phyloP scores from a whole-genome alignment of 306 rosid genomes.

The Gastrolobium bilobum region DNA sequence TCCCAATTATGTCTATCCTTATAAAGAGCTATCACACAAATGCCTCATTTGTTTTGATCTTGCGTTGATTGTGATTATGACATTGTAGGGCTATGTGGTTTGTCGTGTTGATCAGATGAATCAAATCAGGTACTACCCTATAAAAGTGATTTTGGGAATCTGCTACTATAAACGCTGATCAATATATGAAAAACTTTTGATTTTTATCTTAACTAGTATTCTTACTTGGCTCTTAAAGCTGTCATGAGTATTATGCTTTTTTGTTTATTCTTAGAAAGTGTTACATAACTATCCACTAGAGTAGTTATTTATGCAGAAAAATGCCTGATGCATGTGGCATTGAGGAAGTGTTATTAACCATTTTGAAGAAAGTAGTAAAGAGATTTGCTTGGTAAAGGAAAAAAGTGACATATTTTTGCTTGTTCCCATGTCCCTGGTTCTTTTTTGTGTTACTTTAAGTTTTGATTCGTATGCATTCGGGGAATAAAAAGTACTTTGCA shows the following conservation, averaged over 20 bases:
- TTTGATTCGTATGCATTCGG: no score
- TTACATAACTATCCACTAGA: not conserved
- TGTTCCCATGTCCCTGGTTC: no score
- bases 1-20: not conserved
- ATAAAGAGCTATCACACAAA: not conserved
- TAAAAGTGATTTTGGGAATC: no score
- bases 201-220: not conserved
- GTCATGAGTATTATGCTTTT: no score
- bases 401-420: not conserved
- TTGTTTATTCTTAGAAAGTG: not conserved
- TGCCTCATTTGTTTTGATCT: not conserved
- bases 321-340: not conserved
- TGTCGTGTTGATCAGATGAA: no score
- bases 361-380: not conserved
- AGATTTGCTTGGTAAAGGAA: not conserved
- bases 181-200: not conserved
- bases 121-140: no score
- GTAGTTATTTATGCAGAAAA: slow-evolving; percentile 2
- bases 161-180: not conserved
- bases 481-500: no score
- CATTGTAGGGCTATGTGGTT: slow-evolving; percentile 76
- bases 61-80: not conserved
- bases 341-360: not conserved
- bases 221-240: not conserved
- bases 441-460: no score